These are phyloP conservation scores for Aegilops longissima DNA, from an alignment of 176 grass and related monocot species.

Conservation along the genomic window DNA sequence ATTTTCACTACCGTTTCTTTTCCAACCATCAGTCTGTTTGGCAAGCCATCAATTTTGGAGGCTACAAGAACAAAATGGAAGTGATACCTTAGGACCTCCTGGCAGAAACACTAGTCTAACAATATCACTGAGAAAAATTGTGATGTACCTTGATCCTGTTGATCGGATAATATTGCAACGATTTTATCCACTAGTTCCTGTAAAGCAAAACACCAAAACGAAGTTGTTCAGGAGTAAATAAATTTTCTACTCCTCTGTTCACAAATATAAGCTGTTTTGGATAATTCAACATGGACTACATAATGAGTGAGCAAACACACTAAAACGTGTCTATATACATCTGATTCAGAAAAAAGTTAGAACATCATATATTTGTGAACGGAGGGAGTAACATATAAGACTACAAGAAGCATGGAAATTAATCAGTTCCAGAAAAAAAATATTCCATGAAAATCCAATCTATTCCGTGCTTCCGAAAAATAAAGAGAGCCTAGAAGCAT, in stretches of 20 bases:
- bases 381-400: neutral
- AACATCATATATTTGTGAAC: too few relatives aligned
- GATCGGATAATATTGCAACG: conserved; percentile 41
- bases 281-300: too few relatives aligned
- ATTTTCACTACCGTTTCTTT: conserved; percentile 58
- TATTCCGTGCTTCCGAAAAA: neutral
- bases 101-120: conserved; percentile 1
- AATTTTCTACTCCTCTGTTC: too few relatives aligned
- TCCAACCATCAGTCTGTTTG: conserved; percentile 30
- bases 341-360: too few relatives aligned
- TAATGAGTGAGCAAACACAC: too few relatives aligned
- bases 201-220: conserved; percentile 16
- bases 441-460: neutral
- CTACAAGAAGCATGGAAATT: neutral
- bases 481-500: neutral
- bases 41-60: conserved; percentile 28
- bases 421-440: neutral
- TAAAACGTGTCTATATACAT: too few relatives aligned
- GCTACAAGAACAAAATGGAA: conserved; percentile 36
- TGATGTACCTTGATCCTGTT: conserved; percentile 54
- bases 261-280: too few relatives aligned
- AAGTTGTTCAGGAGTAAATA: conserved; percentile 12
- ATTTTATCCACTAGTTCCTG: conserved; percentile 73
- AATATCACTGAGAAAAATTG: neutral
- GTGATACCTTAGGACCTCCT: neutral